Evolutionary conservation across 2,329 filamentous ascomycete species (phyloP), one percentile per base, ranked within the genome.

Genomic region (Periconia sp.): DNA sequence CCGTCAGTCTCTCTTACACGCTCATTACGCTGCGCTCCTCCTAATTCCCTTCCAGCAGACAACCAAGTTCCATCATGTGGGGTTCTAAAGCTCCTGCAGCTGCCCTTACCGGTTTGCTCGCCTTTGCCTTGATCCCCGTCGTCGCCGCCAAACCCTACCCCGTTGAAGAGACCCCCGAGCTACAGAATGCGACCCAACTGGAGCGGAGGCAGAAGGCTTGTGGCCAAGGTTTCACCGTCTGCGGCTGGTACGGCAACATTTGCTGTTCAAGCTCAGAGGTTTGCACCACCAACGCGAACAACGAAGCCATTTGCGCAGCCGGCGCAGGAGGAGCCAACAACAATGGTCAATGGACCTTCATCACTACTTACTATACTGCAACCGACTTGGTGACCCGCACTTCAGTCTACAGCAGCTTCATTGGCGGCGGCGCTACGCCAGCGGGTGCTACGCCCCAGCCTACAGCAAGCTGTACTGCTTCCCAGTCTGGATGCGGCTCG

Each of bases 401-500:
- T 6, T 78, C 77, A 7, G 78, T 82, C 31, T 81, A 78, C 69
- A 86, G 82, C 68, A 64, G 60, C 15, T 69, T 52, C 43, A 52
- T 68, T 17, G 43, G 43, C 13, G 43, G 23, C 14, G 43, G 8
- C 31, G 8, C 31, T 33, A n/a, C n/a, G n/a, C n/a, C 8, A 27
- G 33, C 33, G 5, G 69, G 63, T 33, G 61, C 58, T 47, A 60
- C 47, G 43, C 50, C 62, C 2, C 61, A 53, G 13, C 57, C 51
- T 27, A 63, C 61, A 11, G 52, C 63, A 8, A 66, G 70, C 49
- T 86, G 84, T 72, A 76, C 77, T 47, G 72, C 73, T 45, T 74
- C 77, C 54, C 70, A 90, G 72, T 81, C 81, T 8, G 79, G 83
- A 3, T 92, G 89, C 68, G 88, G 88, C 31, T 69, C 69, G 49